Percentiles rank a stretch among this genome's conserved stretches.
These are phyloP conservation scores for Crucibulum laeve DNA, from an alignment of 768 basidiomycete genomes.

Conservation along the genomic window DNA sequence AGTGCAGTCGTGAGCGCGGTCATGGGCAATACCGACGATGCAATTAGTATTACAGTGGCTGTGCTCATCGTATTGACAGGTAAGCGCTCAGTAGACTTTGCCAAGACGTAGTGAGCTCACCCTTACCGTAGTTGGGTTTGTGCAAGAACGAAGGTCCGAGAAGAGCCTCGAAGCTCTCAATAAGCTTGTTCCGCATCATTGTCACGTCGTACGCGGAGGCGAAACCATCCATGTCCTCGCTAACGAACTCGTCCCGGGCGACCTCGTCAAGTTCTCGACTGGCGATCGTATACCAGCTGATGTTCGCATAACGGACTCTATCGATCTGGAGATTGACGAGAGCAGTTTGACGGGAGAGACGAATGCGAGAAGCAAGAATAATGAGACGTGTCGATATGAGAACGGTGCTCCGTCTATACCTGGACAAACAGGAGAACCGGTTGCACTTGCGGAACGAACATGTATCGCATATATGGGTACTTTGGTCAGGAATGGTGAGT, in stretches of 20 bases:
- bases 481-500: slow-evolving; percentile 78
- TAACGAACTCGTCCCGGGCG: slow-evolving; percentile 95
- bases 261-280: slow-evolving; percentile 83
- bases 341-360: slow-evolving; percentile 95
- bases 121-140: slow-evolving; percentile 68
- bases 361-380: slow-evolving; percentile 65
- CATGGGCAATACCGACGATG: slow-evolving; percentile 96
- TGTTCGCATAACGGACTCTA: slow-evolving; percentile 73
- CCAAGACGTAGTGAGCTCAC: slow-evolving; percentile 12
- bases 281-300: slow-evolving; percentile 96
- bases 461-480: slow-evolving; percentile 98
- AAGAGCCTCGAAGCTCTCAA: slow-evolving; percentile 92
- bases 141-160: slow-evolving; percentile 93
- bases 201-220: slow-evolving; percentile 77
- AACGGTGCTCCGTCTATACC: slow-evolving; percentile 17
- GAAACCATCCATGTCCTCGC: slow-evolving; percentile 79
- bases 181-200: slow-evolving; percentile 96
- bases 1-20: slow-evolving; percentile 86
- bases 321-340: slow-evolving; percentile 93
- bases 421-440: slow-evolving; percentile 27
- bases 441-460: slow-evolving; percentile 75
- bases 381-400: slow-evolving; percentile 48
- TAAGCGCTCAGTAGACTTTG: slow-evolving; percentile 26
- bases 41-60: slow-evolving; percentile 87
- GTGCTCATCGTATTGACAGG: slow-evolving; percentile 92